Base-by-base conservation (phyloP, 1,139 yeast species). In the Pichia kudriavzevii region DNA sequence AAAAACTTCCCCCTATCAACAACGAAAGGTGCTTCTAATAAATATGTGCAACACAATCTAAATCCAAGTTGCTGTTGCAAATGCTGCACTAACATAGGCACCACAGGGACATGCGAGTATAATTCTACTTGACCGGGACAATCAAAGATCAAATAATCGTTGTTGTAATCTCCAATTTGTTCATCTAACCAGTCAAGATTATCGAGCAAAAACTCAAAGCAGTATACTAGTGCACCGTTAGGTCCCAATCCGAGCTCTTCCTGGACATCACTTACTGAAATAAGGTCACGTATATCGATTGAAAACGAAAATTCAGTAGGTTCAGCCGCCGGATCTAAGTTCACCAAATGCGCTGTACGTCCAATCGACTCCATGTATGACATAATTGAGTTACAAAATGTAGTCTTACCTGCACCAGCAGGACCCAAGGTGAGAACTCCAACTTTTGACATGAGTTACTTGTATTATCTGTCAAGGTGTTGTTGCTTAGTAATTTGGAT, bases 91-190 rank as follows among this genome's bases (percentile, higher is more conserved):
- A 91, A 75, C 5, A 85, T 72, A 3, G 98, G 98, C 32, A 91
- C 66, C 7, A 87, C 91, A 0, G 98, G 97, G 22, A 88, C 76
- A 58, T 91, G 99, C 4, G 95, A 87, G 57, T 91, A 91, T 26
- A 91, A 68, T 57, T 91, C 99, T 44, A 93, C 88, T 58, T 91
- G 99, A 2, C 98, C 98, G 0, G 99, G 99, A 59, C 97, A 88
- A 57, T 93, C 99, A 58, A 91, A 85, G 24, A 91, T 85, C 46
- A 91, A 65, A 51, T 85, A 91, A 53, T 91, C 97, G 52, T 93
- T 97, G 48, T 83, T 88, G 55, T 67, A 87, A 44, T 87, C 95
- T 9, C 96, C 95, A 45, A 93, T 79, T 53, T 87, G 94, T 49
- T 85, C 95, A 50, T 91, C 98, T 28, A 91, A 63, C 99, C 98